Evolutionary conservation across 352 stramenopile genomes (phyloP), one percentile per base, ranked within the genome.

Genomic region (Blastocystis sp.): DNA sequence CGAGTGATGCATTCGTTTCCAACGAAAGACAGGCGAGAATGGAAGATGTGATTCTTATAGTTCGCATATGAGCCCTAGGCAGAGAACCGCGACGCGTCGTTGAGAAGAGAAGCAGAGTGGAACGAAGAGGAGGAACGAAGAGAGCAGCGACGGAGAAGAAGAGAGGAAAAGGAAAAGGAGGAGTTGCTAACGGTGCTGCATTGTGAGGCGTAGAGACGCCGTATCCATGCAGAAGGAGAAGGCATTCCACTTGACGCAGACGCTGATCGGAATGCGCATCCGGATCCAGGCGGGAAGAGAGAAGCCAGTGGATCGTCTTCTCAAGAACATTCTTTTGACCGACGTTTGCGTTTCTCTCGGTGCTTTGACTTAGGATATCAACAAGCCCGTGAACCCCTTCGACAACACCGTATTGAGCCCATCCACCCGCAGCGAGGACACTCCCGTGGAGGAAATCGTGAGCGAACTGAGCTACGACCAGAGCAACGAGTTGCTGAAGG

Each of bases 281-380:
- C 92, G 94, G 26, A 91, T 97, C 26, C 91, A 95, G 2, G 95
- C 97, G 88, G 94, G 94, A 4, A 92, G 96, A 26, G 95, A 98
- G 90, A 96, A 97, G 89, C 96, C 96, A 0, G 95, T 99, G 88
- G 97, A 99, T 92, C 90, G 97, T 59, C 90, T 99, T 37, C 96
- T 96, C 19, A 98, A 98, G 93, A 99, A 99, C 92, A 92, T 98
- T 62, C 93, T 99, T 29, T 91, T 99, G 0, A 95, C 98, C 31
- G 41, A 77, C 29, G 79, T 89, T 24, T 13, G 9, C 33, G 37
- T 37, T 45, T 59, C 12, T 10, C 19, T 9, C 3, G 29, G 9
- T 26, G 19, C 37, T 82, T 3, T 31, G 12, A 26, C 37, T 0
- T 89, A 89, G 79, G 79, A 80, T 35, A 74, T 89, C 41, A 89